Base-by-base conservation (phyloP, 2,329 filamentous ascomycete genomes). In the Neoarthrinium moseri region DNA sequence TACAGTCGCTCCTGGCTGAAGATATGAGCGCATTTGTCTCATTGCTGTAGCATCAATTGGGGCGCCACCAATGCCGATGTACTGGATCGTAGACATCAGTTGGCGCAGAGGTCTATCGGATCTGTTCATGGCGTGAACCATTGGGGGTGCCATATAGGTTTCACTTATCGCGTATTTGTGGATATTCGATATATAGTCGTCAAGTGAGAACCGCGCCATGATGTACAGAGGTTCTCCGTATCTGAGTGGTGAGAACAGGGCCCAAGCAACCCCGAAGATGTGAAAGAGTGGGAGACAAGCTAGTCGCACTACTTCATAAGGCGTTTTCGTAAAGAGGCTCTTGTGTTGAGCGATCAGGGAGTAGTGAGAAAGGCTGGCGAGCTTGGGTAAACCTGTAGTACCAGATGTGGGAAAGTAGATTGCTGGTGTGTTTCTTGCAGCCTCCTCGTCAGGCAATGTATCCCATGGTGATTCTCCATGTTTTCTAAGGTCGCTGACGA, bases 271-370 rank as follows among this genome's bases (percentile, higher is more conserved):
- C 5, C 72, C 70, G 54, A 77, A 78, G 4, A 70, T 66, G 56
- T 80, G 77, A 55, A 80, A 80, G 62, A 77, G 72, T 11, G 75
- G 76, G 22, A 77, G 68, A 45, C 65, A 72, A 50, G 74, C 67
- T 7, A 80, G 57, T 27, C 74, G 67, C 23, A 63, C 67, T 6
- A 71, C 66, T 32, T 67, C 53, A 49, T 65, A 67, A 12, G 54
- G 49, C 4, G 46, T 39, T 21, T 51, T 32, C 36, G 64, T 58
- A 34, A 57, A 46, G 18, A 63, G 58, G 34, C 57, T 54, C 10
- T 47, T 12, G 42, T 63, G 56, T 46, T 72, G 64, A 4, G 57
- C 48, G 43, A 69, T 55, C 11, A 68, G 49, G 36, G 64, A 61
- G 24, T 56, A 47, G 48, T 72, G 68, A 10, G 62, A 62, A 6